phyloP scores from a whole-genome alignment of 1,284 basidiomycete species.

The Gymnopus androsaceus region DNA sequence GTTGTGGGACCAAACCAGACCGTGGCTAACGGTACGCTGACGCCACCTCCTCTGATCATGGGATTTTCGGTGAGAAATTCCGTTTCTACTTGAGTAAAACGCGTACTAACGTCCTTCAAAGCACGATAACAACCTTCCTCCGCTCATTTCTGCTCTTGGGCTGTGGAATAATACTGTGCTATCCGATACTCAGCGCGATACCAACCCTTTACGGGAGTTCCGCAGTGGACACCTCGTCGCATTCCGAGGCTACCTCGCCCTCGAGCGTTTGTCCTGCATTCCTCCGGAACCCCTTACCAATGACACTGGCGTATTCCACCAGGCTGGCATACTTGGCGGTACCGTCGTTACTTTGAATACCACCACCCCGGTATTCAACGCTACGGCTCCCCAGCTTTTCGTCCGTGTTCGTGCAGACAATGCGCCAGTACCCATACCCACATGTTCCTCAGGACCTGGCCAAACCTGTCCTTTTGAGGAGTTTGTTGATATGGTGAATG shows the following conservation, averaged over 20 bases:
- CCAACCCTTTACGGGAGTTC: constrained; percentile 35
- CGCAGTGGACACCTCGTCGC: constrained; percentile 40
- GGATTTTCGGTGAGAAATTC: constrained; percentile 38
- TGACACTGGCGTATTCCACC: constrained; percentile 17
- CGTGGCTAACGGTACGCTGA: constrained; percentile 28
- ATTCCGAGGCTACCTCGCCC: constrained; percentile 42
- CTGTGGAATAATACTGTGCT: constrained; percentile 43
- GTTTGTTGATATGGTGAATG: constrained; percentile 33
- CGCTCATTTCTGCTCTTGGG: constrained; percentile 43
- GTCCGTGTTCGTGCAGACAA: constrained; percentile 41
- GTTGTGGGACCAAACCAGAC: constrained; percentile 32
- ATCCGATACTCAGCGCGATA: constrained; percentile 31
- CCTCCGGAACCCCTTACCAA: constrained; percentile 11
- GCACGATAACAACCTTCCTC: constrained; percentile 48
- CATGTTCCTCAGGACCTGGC: constrained; percentile 40
- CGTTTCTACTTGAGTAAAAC: neutral
- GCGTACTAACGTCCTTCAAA: constrained; percentile 15
- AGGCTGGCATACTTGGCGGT: constrained; percentile 16
- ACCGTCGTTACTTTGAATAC: neutral
- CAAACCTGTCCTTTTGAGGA: constrained; percentile 35
- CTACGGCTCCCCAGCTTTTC: constrained; percentile 24
- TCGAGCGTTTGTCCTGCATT: constrained; percentile 41
- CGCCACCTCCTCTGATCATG: constrained; percentile 42
- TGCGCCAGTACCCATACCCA: constrained; percentile 40
- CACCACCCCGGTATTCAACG: constrained; percentile 6